Conservation (phyloP, 2,329 filamentous ascomycete genomes). For the Fusarium goolgardi region DNA sequence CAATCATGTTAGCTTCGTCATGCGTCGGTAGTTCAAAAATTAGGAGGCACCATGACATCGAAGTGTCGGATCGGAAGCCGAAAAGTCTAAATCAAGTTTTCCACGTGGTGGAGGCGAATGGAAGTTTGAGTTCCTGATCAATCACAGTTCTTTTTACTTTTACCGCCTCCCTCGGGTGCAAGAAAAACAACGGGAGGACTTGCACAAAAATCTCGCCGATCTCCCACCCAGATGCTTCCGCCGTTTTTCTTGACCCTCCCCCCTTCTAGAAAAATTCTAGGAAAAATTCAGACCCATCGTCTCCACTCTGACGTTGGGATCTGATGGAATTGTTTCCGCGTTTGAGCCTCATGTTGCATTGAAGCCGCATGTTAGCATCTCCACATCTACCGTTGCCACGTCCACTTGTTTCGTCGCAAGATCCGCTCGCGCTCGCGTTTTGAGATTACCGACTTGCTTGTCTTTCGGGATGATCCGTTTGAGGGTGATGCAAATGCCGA, state of each 20-base stretch:
- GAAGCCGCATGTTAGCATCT: not conserved
- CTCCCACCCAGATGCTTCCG: too few species aligned
- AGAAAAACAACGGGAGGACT: too few species aligned
- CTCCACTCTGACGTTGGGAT: constrained; percentile 3
- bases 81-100: not conserved
- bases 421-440: constrained; percentile 24
- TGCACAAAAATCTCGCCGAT: too few species aligned
- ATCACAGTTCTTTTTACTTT: not conserved
- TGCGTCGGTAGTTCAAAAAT: not conserved
- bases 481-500: not conserved
- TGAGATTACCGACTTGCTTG: not conserved
- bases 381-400: not conserved
- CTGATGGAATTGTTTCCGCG: not conserved
- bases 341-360: constrained; percentile 12
- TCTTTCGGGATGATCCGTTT: not conserved
- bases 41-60: not conserved
- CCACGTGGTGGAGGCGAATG: not conserved
- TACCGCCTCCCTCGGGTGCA: not conserved
- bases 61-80: not conserved
- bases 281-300: not conserved
- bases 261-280: not conserved
- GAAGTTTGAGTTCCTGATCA: not conserved
- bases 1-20: not conserved
- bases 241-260: too few species aligned
- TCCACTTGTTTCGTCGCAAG: not conserved